Evolutionary conservation across 164 flowering plant species (phyloP), one percentile per base, ranked within the genome.

Genomic region (Akebia trifoliata): DNA sequence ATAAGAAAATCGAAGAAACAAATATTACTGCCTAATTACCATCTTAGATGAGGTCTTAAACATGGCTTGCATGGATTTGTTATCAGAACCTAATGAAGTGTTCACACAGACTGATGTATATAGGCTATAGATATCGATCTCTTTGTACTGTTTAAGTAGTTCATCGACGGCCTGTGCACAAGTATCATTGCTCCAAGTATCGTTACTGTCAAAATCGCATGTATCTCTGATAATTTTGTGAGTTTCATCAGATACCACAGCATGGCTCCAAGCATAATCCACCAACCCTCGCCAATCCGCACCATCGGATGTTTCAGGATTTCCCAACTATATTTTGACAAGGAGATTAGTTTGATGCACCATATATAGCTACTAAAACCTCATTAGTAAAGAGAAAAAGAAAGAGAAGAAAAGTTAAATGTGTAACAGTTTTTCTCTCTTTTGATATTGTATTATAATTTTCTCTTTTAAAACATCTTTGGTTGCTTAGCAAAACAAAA

Each of bases 211-310:
- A 63, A 93, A 93, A 66, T 93, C 77, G n/a, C 97, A 93, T 31
- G 52, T 66, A 26, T 71, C 38, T 29, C 20, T 37, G 8, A 90
- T 84, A 7, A 66, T 67, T 22, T 67, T 71, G 72, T 87, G 81
- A 22, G 96, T 87, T 69, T 85, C 90, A 59, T 94, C 99, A 0
- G 97, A 90, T 37, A 90, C 69, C 45, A 90, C 81, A 11, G 96
- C 95, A 70, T 87, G 99, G 73, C 96, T 90, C 99, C 96, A 94
- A n/a, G 89, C 94, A 65, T 86, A 94, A 65, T 87, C 97, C 75
- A 84, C 83, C 53, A 78, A 24, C 25, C 99, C 97, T 59, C 56
- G 72, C 92, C 86, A 84, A 65, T 90, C 96, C 11, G 86, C 82
- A 29, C 72, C 76, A 65, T 82, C 76, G 1, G 74, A 69, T 20